phyloP scores from a whole-genome alignment of 768 basidiomycete species.

The Macrocybe gigantea region DNA sequence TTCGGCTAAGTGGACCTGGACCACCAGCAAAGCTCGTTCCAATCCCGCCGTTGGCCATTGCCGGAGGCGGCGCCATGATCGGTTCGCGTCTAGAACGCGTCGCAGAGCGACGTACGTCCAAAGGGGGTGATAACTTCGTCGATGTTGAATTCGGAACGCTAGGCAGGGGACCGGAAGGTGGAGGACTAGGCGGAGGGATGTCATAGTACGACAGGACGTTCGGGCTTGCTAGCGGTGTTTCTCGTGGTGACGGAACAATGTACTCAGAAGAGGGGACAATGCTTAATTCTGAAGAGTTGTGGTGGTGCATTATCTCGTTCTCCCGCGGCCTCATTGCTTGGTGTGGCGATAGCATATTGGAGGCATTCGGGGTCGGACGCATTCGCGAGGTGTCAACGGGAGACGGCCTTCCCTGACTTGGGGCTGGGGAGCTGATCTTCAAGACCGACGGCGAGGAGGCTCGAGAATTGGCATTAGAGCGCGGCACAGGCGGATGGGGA shows the following conservation, averaged over 20 bases:
- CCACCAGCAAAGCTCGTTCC: background rate
- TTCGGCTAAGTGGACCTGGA: conserved; percentile 1
- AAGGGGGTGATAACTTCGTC: conserved; percentile 7
- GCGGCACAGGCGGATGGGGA: background rate
- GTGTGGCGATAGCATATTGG: background rate
- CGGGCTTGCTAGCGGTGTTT: conserved; percentile 22
- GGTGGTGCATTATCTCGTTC: background rate
- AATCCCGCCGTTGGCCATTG: too few species aligned
- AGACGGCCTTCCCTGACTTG: background rate
- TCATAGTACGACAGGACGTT: conserved; percentile 41
- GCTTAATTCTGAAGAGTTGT: too few species aligned
- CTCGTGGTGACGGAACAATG: conserved; percentile 25
- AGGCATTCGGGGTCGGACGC: too few species aligned
- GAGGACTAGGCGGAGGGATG: conserved; percentile 46
- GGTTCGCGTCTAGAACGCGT: too few species aligned
- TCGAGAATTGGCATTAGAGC: background rate
- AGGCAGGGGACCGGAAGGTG: conserved; percentile 40
- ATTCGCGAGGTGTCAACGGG: conserved; percentile 1
- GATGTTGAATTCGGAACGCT: conserved; percentile 17
- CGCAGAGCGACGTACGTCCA: background rate
- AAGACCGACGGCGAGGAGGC: background rate
- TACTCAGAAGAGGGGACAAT: conserved; percentile 24
- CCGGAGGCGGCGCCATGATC: too few species aligned
- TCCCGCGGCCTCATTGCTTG: background rate
- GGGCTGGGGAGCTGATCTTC: background rate